Evolutionary conservation across 1,284 basidiomycete genomes (phyloP).

Genomic region (Entoloma clypeatum): DNA sequence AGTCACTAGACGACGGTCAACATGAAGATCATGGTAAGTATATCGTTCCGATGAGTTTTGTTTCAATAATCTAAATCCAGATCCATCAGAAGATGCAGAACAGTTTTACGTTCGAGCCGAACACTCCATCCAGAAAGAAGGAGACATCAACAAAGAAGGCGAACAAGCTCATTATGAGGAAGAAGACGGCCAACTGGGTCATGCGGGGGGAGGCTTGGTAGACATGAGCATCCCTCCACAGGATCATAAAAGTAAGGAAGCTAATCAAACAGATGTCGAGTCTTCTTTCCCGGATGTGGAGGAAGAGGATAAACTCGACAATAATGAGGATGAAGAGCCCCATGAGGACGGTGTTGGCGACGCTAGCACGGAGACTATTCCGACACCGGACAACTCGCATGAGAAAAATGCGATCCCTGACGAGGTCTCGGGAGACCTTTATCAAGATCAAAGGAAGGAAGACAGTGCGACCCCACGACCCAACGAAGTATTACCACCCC

Average conservation of each 20-base stretch:
- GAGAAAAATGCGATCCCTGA: slow-evolving; percentile 2
- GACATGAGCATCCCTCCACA: neutral
- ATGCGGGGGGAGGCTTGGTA: too few species aligned
- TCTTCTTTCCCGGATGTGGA: neutral
- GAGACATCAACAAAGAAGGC: too few species aligned
- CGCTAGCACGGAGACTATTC: neutral
- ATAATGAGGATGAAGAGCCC: neutral
- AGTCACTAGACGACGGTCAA: slow-evolving; percentile 1
- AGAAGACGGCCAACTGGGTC: too few species aligned
- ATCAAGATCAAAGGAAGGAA: neutral
- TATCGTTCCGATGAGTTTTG: too few species aligned
- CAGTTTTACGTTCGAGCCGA: too few species aligned
- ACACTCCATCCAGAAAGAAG: too few species aligned
- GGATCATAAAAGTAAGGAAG: neutral
- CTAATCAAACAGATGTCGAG: neutral
- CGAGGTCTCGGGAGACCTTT: neutral
- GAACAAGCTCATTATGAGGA: too few species aligned
- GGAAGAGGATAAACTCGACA: neutral
- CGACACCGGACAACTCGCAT: neutral
- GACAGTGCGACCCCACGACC: too few species aligned
- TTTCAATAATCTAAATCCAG: too few species aligned
- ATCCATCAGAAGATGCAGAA: too few species aligned
- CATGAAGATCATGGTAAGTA: slow-evolving; percentile 1
- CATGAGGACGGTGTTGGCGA: neutral
- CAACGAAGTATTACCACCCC: too few species aligned